phyloP scores from a whole-genome alignment of 2,329 filamentous ascomycete species.

The Cadophora malorum region DNA sequence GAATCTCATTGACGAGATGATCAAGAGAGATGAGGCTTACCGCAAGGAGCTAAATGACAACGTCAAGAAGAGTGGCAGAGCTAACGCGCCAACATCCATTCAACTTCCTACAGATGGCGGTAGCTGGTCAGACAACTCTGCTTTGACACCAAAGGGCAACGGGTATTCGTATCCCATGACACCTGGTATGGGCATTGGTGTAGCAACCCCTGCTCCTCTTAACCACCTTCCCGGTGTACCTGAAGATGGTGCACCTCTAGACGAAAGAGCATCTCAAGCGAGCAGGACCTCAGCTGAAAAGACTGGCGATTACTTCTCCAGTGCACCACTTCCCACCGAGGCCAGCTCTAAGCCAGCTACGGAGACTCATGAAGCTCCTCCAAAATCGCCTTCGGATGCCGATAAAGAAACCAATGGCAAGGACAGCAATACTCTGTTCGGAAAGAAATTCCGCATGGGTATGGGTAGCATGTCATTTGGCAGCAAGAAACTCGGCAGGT shows the following conservation, averaged over 20 bases:
- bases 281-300: conserved; percentile 68
- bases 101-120: conserved; percentile 55
- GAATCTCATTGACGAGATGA: conserved; percentile 87
- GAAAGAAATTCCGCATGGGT: conserved; percentile 78
- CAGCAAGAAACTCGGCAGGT: conserved; percentile 82
- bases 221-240: conserved; percentile 53
- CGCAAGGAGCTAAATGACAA: conserved; percentile 71
- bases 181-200: conserved; percentile 78
- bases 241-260: conserved; percentile 57
- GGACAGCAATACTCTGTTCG: conserved; percentile 69
- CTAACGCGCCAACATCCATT: conserved; percentile 67
- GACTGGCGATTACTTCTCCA: conserved; percentile 78
- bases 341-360: conserved; percentile 53
- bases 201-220: conserved; percentile 68
- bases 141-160: conserved; percentile 68
- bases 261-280: conserved; percentile 61
- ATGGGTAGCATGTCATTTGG: conserved; percentile 65
- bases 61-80: conserved; percentile 63
- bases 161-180: conserved; percentile 69
- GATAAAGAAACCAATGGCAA: conserved; percentile 68
- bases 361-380: conserved; percentile 49
- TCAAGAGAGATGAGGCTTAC: conserved; percentile 77
- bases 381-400: conserved; percentile 59
- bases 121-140: conserved; percentile 49
- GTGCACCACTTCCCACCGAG: conserved; percentile 57